Conservation (phyloP, 2,329 filamentous ascomycete species). For the Fusarium temperatum region DNA sequence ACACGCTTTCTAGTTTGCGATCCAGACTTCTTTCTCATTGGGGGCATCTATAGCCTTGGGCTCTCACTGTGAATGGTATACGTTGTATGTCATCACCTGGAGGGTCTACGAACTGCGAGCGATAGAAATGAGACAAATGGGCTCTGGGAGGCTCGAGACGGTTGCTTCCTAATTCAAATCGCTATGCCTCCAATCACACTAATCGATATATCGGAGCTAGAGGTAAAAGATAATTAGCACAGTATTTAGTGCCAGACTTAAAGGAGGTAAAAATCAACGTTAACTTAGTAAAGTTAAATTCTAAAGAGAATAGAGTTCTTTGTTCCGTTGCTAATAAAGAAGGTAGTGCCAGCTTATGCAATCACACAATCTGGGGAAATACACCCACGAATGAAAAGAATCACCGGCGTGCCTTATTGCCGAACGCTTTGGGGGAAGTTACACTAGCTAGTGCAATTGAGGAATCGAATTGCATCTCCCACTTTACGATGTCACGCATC, state of each 20-base stretch:
- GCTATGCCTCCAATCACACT: background rate
- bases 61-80: too few species aligned
- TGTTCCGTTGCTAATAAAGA: background rate
- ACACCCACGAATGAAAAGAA: background rate
- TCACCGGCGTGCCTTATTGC: background rate
- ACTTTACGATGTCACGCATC: background rate
- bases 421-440: background rate
- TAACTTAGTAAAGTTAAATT: background rate
- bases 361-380: background rate
- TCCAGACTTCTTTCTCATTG: too few species aligned
- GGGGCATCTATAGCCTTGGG: too few species aligned
- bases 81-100: too few species aligned
- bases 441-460: background rate
- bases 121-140: too few species aligned
- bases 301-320: background rate
- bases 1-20: too few species aligned
- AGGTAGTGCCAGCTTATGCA: background rate
- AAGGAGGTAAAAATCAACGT: background rate
- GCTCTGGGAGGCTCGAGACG: accelerated
- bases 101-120: too few species aligned
- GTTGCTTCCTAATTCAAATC: accelerated
- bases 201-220: accelerated
- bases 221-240: accelerated
- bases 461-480: background rate
- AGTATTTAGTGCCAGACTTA: accelerated